Evolutionary conservation across 257 asterid species (phyloP), one percentile per base, ranked within the genome.

Genomic region (Cordia subcordata): DNA sequence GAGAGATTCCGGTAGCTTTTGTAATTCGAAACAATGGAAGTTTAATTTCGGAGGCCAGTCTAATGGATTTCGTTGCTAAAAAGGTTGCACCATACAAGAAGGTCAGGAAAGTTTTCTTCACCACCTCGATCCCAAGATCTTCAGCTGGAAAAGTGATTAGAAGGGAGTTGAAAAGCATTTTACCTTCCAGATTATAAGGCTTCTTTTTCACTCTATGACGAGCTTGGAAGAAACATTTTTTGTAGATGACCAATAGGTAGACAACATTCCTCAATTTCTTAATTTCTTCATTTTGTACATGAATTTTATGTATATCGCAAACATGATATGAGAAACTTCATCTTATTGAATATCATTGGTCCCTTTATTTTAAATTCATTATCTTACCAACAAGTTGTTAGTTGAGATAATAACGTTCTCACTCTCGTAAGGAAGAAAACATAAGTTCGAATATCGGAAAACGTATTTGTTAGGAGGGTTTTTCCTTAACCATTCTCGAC

Each of bases 61-160:
- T 86, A 18, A 67, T 83, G 54, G 67, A 65, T 56, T 83, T 72
- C 42, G 82, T 83, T 16, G 81, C 89, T 8, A 79, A 73, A 64
- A 76, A 85, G 89, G 89, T 85, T 71, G 77, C 86, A 49, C 89
- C 94, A 27, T 77, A 82, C 69, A 85, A 85, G 81, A 85, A 81
- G 74, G 77, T 85, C 59, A 77, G 90, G 52, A 78, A 72, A 72
- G 77, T 85, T 27, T 70, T 59, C 57, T 81, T 81, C 22, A 63
- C 76, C 44, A 21, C 55, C 40, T 68, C 76, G 8, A 66, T 84
- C 44, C 88, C 88, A 0, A 72, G 80, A 42, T 81, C 87, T 15
- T 73, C 81, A 1, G 71, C 88, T 10, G 88, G 88, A 55, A 84
- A 84, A 75, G 76, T 81, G 16, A 82, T 81, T 16, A 57, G 84